Percentiles rank a stretch among this genome's conserved stretches.
Conservation (phyloP, 1,284 basidiomycete genomes). For the Phylloporus sp. region DNA sequence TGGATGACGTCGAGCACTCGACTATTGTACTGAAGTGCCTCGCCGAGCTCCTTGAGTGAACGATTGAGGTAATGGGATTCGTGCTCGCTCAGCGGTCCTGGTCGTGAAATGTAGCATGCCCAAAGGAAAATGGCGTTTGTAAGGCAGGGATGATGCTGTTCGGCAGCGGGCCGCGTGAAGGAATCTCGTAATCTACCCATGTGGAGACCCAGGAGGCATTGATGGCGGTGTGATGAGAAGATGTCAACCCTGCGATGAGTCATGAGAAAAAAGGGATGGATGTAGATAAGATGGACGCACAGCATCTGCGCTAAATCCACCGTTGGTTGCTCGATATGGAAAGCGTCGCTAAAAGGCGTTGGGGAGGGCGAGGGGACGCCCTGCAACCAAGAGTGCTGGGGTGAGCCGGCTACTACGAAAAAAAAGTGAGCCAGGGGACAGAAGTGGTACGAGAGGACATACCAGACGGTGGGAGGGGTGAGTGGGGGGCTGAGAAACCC, state of each 20-base stretch:
- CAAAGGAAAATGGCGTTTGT: conserved; percentile 81
- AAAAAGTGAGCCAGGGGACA: conserved; percentile 10
- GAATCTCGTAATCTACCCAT: conserved; percentile 65
- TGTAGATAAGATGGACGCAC: conserved; percentile 44
- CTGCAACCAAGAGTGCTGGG: conserved; percentile 38
- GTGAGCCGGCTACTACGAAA: conserved; percentile 30
- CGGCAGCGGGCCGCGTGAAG: conserved; percentile 50
- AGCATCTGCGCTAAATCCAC: conserved; percentile 67
- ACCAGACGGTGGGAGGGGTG: conserved; percentile 62
- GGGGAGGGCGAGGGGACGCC: conserved; percentile 49
- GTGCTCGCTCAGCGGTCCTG: conserved; percentile 65
- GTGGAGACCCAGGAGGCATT: conserved; percentile 71
- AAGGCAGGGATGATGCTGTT: conserved; percentile 72
- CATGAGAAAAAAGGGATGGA: conserved; percentile 16
- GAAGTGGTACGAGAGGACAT: conserved; percentile 33
- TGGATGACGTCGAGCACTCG: conserved; percentile 72
- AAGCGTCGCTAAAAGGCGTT: conserved; percentile 55
- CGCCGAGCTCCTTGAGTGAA: conserved; percentile 60
- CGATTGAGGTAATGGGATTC: conserved; percentile 69
- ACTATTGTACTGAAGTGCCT: conserved; percentile 57
- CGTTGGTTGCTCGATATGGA: conserved; percentile 54
- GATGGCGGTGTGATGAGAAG: conserved; percentile 74
- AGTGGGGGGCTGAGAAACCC: conserved; percentile 61
- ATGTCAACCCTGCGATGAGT: conserved; percentile 60
- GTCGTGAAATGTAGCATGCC: conserved; percentile 77